A percentile compares a stretch with the other conserved stretches of the same genome.
Conservation (phyloP, 371 early-diverging fungal genomes). For the Mortierella sp. region DNA sequence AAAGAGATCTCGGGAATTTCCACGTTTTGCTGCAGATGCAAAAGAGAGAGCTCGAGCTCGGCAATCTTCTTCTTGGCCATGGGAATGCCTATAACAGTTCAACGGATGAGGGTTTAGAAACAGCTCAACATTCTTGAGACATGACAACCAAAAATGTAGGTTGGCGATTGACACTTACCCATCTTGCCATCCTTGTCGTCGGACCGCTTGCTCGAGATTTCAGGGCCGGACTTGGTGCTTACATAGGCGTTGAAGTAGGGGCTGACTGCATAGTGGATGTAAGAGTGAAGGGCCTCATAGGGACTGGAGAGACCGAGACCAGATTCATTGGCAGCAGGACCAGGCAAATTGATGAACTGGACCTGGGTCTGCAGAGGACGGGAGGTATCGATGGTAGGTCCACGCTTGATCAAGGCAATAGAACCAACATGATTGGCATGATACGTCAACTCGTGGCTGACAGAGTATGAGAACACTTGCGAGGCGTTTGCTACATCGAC, state of each 20-base stretch:
- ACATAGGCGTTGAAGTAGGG: slow-evolving; percentile 98
- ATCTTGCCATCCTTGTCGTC: slow-evolving; percentile 91
- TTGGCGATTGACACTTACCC: slow-evolving; percentile 62
- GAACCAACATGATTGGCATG: slow-evolving; percentile 84
- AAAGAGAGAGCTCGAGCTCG: slow-evolving; percentile 95
- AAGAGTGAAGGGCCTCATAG: slow-evolving; percentile 94
- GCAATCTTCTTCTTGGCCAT: slow-evolving; percentile 98
- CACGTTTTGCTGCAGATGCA: slow-evolving; percentile 97
- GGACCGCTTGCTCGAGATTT: slow-evolving; percentile 64
- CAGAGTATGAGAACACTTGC: slow-evolving; percentile 69
- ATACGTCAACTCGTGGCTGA: slow-evolving; percentile 85
- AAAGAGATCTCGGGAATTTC: slow-evolving; percentile 96
- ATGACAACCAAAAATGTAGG: background rate
- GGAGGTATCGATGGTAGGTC: slow-evolving; percentile 80
- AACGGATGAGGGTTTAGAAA: background rate
- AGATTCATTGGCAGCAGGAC: slow-evolving; percentile 78
- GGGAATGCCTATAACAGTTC: slow-evolving; percentile 70
- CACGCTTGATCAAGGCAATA: slow-evolving; percentile 92
- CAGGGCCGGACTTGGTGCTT: slow-evolving; percentile 75
- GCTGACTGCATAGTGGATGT: slow-evolving; percentile 94
- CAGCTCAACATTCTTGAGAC: background rate
- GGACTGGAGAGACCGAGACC: slow-evolving; percentile 75
- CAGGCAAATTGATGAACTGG: slow-evolving; percentile 94
- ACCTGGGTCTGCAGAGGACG: slow-evolving; percentile 86
- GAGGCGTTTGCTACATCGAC: slow-evolving; percentile 30